These are phyloP conservation scores for Taiwanofungus camphoratus DNA, from an alignment of 1,284 basidiomycete species.

Conservation along the genomic window DNA sequence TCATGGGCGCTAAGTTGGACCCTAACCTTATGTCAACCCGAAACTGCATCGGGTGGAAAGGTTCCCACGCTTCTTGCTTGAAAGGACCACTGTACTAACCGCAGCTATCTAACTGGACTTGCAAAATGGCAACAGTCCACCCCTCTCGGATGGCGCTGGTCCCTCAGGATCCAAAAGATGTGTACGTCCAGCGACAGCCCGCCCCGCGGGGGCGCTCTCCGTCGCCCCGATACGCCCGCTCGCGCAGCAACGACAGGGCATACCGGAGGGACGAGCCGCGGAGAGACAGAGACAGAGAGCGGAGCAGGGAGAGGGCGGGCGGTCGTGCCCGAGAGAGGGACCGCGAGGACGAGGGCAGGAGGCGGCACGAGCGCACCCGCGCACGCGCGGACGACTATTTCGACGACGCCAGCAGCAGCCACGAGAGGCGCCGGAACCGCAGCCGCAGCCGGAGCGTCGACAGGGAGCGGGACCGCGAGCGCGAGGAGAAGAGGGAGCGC, in stretches of 20 bases:
- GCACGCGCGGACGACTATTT: conserved; percentile 29
- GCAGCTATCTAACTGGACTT: background rate
- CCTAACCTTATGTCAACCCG: too few species aligned
- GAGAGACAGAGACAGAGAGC: conserved; percentile 10
- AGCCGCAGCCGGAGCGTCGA: conserved; percentile 21
- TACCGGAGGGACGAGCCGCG: conserved; percentile 14
- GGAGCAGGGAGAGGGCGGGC: conserved; percentile 8
- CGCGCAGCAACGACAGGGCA: conserved; percentile 17
- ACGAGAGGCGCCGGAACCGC: conserved; percentile 9
- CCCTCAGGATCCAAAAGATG: conserved; percentile 32
- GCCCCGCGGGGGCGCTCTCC: conserved; percentile 24
- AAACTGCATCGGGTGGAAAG: too few species aligned
- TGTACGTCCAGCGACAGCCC: conserved; percentile 9
- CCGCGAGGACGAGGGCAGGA: conserved; percentile 15
- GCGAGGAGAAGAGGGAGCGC: conserved; percentile 23
- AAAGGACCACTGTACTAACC: too few species aligned
- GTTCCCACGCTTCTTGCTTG: background rate
- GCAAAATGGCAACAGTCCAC: conserved; percentile 54
- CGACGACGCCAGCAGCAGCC: conserved; percentile 15
- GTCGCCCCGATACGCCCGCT: conserved; percentile 17
- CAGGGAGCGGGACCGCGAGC: conserved; percentile 18
- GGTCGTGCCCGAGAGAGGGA: too few species aligned
- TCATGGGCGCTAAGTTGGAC: too few species aligned
- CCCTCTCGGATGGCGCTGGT: conserved; percentile 58
- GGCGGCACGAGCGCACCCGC: conserved; percentile 17